These are phyloP conservation scores for Cajanus cajan DNA, from an alignment of 306 rosid species.

Conservation along the genomic window DNA sequence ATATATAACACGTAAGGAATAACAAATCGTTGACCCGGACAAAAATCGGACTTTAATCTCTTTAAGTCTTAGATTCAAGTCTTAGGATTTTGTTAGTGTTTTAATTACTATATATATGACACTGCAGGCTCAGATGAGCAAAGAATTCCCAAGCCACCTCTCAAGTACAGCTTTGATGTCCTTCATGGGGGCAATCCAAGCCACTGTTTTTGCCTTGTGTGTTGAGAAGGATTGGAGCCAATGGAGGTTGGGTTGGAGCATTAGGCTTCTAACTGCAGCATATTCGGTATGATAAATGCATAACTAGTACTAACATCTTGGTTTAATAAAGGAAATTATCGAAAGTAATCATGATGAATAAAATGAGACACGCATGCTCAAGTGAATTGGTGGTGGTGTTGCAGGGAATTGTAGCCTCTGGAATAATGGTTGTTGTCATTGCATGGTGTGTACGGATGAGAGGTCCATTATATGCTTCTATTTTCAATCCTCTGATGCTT, in stretches of 20 bases:
- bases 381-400: not conserved
- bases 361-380: not conserved
- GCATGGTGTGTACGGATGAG: constrained; percentile 35
- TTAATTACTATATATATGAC: not conserved
- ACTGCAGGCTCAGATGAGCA: constrained; percentile 54
- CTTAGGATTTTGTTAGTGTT: not conserved
- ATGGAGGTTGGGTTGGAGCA: constrained; percentile 66
- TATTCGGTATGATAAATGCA: constrained; percentile 46
- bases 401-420: constrained; percentile 39
- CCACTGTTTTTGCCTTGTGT: constrained; percentile 45
- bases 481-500: constrained; percentile 40
- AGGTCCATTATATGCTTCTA: constrained; percentile 36
- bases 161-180: constrained; percentile 73
- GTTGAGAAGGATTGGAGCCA: constrained; percentile 57
- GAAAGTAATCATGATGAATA: not conserved
- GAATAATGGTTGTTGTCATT: constrained; percentile 29
- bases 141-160: constrained; percentile 42
- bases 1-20: too few species aligned
- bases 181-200: constrained; percentile 61
- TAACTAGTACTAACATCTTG: not conserved
- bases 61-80: too few species aligned
- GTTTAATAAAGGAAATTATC: not conserved
- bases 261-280: constrained; percentile 57
- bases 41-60: too few species aligned
- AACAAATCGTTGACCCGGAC: too few species aligned